A percentile compares a stretch with the other conserved stretches of the same genome.
phyloP scores from a whole-genome alignment of 2,329 filamentous ascomycete species.

The Zymoseptoria passerinii region DNA sequence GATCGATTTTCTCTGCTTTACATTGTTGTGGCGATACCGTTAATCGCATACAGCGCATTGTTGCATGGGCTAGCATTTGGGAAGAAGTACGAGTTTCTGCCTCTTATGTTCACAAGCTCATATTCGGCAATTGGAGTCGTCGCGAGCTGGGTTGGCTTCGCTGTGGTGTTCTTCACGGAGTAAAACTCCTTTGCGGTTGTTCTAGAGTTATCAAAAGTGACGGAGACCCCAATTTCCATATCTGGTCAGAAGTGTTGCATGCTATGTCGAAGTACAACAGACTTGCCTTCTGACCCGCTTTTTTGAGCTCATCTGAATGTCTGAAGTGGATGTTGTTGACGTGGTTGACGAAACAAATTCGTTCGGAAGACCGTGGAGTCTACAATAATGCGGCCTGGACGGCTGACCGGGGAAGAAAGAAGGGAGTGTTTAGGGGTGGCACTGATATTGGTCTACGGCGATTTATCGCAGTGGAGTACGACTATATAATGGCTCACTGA shows the following conservation, averaged over 20 bases:
- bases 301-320: background rate
- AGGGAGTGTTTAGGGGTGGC: background rate
- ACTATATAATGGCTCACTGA: background rate
- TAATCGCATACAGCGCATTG: constrained; percentile 82
- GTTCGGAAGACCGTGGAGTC: background rate
- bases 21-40: constrained; percentile 77
- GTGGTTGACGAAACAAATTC: background rate
- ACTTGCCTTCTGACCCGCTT: background rate
- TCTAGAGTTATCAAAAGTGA: background rate
- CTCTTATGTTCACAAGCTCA: constrained; percentile 92
- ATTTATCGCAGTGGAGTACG: background rate
- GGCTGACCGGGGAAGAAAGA: background rate
- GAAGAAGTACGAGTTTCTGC: constrained; percentile 75
- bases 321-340: background rate
- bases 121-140: constrained; percentile 93
- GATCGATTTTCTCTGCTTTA: constrained; percentile 88
- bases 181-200: constrained; percentile 1
- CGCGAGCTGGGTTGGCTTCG: constrained; percentile 89
- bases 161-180: constrained; percentile 72
- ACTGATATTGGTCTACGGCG: background rate
- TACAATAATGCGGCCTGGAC: background rate
- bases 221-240: background rate
- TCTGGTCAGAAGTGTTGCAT: background rate
- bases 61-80: constrained; percentile 79
- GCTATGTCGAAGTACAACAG: background rate